phyloP scores from a whole-genome alignment of 2,329 filamentous ascomycete species.

The Exophiala sp. region DNA sequence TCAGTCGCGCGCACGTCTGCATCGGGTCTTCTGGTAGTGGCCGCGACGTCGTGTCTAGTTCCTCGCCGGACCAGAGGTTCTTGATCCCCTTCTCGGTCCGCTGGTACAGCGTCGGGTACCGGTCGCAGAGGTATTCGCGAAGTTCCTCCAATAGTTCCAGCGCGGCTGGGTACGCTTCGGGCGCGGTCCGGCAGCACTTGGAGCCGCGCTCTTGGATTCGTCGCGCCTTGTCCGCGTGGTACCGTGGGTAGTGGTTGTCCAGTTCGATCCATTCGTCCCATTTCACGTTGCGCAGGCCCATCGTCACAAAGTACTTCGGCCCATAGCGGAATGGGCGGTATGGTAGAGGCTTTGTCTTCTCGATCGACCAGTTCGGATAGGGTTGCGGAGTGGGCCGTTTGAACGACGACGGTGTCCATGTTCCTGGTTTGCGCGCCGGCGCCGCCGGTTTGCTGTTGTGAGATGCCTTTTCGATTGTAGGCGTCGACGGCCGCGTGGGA shows the following conservation, averaged over 20 bases:
- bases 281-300: conserved; percentile 61
- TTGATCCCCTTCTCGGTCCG: conserved; percentile 60
- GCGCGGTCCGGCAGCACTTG: conserved; percentile 63
- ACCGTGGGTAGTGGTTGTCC: conserved; percentile 70
- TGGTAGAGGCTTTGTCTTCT: conserved; percentile 63
- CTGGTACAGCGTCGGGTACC: conserved; percentile 67
- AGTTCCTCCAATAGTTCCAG: conserved; percentile 72
- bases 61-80: conserved; percentile 66
- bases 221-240: conserved; percentile 63
- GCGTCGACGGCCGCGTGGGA: conserved; percentile 14
- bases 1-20: conserved; percentile 62
- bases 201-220: conserved; percentile 61
- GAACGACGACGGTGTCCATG: conserved; percentile 56
- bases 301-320: conserved; percentile 68
- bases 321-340: conserved; percentile 75
- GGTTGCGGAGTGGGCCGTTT: conserved; percentile 54
- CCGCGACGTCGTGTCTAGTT: conserved; percentile 59
- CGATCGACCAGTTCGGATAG: conserved; percentile 63
- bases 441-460: conserved; percentile 2
- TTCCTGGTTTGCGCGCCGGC: conserved; percentile 32
- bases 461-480: conserved; percentile 21
- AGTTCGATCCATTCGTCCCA: conserved; percentile 75
- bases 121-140: conserved; percentile 60
- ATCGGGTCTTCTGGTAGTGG: conserved; percentile 72
- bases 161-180: conserved; percentile 64